These are phyloP conservation scores for Ajuga reptans DNA, from an alignment of 305 asterid genomes.

Conservation along the genomic window DNA sequence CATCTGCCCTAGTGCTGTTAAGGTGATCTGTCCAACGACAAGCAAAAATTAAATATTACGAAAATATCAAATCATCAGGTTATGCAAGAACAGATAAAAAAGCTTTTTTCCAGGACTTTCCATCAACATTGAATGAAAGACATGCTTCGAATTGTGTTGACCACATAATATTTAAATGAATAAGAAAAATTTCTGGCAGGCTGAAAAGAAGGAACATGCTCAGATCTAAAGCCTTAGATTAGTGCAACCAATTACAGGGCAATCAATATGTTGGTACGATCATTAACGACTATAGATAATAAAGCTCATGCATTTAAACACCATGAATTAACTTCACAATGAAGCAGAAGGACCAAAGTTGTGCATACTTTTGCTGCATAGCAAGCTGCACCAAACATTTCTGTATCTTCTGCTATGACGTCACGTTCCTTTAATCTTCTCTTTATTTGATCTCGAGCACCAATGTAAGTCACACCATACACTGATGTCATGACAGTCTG, in stretches of 20 bases:
- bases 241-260: background rate
- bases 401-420: constrained; percentile 47
- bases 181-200: background rate
- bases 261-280: background rate
- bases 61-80: background rate
- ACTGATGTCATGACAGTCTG: constrained; percentile 94
- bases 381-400: constrained; percentile 63
- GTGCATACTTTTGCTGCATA: constrained; percentile 73
- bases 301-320: background rate
- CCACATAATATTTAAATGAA: background rate
- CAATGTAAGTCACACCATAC: constrained; percentile 75
- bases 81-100: constrained; percentile 5
- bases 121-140: background rate
- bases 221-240: background rate
- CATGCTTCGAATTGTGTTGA: background rate
- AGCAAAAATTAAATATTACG: constrained; percentile 15
- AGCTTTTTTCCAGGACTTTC: background rate
- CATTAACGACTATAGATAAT: background rate
- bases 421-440: constrained; percentile 66
- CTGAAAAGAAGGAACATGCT: background rate
- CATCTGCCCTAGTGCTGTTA: constrained; percentile 74
- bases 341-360: constrained; percentile 1
- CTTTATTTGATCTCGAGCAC: constrained; percentile 81
- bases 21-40: constrained; percentile 47
- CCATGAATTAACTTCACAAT: background rate